phyloP scores from a whole-genome alignment of 805 yeast species.

The Nakazawaea wyomingensis region DNA sequence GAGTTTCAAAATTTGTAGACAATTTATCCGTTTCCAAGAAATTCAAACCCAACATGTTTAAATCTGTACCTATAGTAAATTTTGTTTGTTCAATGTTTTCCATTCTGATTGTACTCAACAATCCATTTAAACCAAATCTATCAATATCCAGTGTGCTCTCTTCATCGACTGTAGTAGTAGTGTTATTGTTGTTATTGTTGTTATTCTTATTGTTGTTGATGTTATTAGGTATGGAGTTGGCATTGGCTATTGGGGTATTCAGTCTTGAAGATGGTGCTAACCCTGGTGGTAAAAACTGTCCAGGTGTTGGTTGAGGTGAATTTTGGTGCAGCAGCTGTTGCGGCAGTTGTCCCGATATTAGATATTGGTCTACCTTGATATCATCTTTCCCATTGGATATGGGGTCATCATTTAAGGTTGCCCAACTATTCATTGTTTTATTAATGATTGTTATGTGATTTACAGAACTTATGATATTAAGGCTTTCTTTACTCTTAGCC shows the following conservation, averaged over 20 bases:
- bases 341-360: slow-evolving; percentile 20
- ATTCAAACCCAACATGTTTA: slow-evolving; percentile 62
- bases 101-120: slow-evolving; percentile 53
- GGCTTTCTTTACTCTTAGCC: background rate
- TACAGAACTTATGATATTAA: too few relatives aligned
- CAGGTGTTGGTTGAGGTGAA: slow-evolving; percentile 18
- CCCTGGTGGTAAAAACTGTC: slow-evolving; percentile 13
- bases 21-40: slow-evolving; percentile 39
- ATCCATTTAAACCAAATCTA: slow-evolving; percentile 63
- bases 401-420: slow-evolving; percentile 1
- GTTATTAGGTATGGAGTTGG: background rate
- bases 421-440: slow-evolving; percentile 3
- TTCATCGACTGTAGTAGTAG: slow-evolving; percentile 14
- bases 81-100: slow-evolving; percentile 59
- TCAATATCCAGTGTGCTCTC: slow-evolving; percentile 40
- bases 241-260: slow-evolving; percentile 5
- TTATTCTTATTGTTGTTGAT: background rate
- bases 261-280: slow-evolving; percentile 8
- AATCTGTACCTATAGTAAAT: slow-evolving; percentile 72
- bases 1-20: slow-evolving; percentile 72
- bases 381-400: slow-evolving; percentile 1
- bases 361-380: slow-evolving; percentile 21
- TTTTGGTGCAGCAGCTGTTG: slow-evolving; percentile 10
- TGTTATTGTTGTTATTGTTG: slow-evolving; percentile 1
- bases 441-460: background rate